phyloP scores from a whole-genome alignment of 208 protist genomes.

The Trypanosoma avium region DNA sequence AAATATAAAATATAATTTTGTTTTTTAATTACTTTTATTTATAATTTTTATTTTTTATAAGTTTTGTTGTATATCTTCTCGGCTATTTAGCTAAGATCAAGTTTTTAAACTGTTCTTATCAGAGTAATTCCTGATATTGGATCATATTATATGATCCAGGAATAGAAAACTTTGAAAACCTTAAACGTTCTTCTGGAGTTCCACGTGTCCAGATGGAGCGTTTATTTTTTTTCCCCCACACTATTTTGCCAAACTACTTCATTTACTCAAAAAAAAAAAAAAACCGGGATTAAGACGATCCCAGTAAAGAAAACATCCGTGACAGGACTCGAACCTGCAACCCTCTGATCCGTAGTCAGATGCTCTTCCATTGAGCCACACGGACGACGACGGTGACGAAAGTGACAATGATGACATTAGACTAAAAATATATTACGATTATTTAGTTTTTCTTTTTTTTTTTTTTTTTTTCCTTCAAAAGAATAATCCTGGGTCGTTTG shows the following conservation, averaged over 20 bases:
- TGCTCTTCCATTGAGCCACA: constrained; percentile 54
- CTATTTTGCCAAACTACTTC: too few relatives aligned
- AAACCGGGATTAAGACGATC: too few relatives aligned
- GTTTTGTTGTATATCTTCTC: constrained; percentile 58
- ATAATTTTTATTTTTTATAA: not conserved
- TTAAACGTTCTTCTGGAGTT: constrained; percentile 65
- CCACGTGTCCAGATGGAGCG: constrained; percentile 45
- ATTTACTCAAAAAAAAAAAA: too few relatives aligned
- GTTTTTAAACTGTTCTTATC: constrained; percentile 91
- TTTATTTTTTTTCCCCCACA: not conserved
- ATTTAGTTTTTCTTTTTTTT: too few relatives aligned
- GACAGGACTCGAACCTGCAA: constrained; percentile 41
- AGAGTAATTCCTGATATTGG: constrained; percentile 88
- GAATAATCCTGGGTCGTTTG: too few relatives aligned
- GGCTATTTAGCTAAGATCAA: constrained; percentile 91
- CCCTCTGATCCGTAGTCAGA: constrained; percentile 51
- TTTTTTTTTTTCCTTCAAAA: too few relatives aligned
- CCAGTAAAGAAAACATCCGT: constrained; percentile 35
- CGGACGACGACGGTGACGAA: too few relatives aligned
- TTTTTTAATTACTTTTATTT: not conserved
- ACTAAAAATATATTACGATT: too few relatives aligned
- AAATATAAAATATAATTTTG: not conserved
- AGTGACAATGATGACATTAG: too few relatives aligned
- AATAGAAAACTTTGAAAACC: constrained; percentile 39
- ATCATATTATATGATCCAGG: constrained; percentile 51